Evolutionary conservation across 139 green algal genomes (phyloP).

Genomic region (Ulvella scutata): DNA sequence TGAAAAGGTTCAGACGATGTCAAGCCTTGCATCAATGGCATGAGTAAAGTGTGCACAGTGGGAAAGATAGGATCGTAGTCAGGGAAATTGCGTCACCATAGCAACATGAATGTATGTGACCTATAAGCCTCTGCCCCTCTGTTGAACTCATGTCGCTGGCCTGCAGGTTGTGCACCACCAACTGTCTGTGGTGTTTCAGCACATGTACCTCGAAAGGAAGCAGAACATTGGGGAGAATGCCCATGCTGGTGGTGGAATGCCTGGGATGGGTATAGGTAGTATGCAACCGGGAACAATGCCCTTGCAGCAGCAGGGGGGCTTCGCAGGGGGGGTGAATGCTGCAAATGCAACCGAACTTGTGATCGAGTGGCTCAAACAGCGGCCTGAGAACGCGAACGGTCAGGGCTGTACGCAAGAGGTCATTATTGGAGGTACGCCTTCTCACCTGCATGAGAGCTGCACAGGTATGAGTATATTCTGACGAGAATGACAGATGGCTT

Average conservation of each 20-base stretch:
- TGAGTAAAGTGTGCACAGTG: not conserved
- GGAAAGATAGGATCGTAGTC: no score
- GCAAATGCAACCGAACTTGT: not conserved
- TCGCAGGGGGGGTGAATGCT: no score
- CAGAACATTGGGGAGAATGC: not conserved
- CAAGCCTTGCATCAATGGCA: no score
- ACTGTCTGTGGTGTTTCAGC: not conserved
- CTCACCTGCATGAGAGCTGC: not conserved
- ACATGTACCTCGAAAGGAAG: not conserved
- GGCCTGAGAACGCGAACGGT: not conserved
- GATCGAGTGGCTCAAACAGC: not conserved
- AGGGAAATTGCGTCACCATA: no score
- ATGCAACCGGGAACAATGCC: not conserved
- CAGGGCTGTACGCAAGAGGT: not conserved
- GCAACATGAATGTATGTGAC: no score
- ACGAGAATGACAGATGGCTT: not conserved
- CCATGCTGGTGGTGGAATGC: not conserved
- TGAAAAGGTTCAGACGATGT: no score
- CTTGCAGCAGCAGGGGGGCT: not conserved
- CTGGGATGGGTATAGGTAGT: not conserved
- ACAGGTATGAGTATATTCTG: not conserved
- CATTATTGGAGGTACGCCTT: not conserved
- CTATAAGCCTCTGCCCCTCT: no score
- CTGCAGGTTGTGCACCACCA: not conserved
- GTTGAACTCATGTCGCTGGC: not conserved